These are phyloP conservation scores for Potentilla sterilis DNA, from an alignment of 306 rosid species.

Conservation along the genomic window DNA sequence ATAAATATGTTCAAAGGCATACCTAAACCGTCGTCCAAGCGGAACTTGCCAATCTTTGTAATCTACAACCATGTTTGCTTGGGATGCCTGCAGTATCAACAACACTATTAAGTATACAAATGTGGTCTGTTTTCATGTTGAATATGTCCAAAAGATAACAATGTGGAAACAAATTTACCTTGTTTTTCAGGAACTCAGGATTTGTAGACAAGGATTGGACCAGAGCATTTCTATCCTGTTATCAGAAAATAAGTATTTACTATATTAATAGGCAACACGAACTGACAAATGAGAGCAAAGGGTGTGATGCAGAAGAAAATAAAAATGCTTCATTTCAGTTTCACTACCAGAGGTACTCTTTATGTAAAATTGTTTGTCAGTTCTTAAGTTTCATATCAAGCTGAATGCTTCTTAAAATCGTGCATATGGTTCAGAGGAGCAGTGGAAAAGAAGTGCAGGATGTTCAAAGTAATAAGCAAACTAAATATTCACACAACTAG, in stretches of 20 bases:
- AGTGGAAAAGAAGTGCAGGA: not conserved
- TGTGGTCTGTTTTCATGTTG: not conserved
- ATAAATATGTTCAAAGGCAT: slow-evolving; percentile 26
- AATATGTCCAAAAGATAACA: slow-evolving; percentile 7
- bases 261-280: slow-evolving; percentile 9
- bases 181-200: slow-evolving; percentile 85
- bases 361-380: not conserved
- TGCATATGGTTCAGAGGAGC: not conserved
- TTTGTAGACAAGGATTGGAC: slow-evolving; percentile 82
- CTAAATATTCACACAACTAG: not conserved
- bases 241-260: slow-evolving; percentile 17
- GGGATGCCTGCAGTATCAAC: slow-evolving; percentile 65
- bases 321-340: not conserved
- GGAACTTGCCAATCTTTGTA: slow-evolving; percentile 98
- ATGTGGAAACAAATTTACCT: slow-evolving; percentile 41
- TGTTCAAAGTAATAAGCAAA: no score
- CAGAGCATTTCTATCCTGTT: slow-evolving; percentile 81
- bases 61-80: slow-evolving; percentile 72
- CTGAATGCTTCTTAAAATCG: not conserved
- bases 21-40: slow-evolving; percentile 97
- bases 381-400: not conserved
- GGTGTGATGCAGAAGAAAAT: not conserved
- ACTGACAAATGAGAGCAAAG: not conserved
- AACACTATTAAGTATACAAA: not conserved
- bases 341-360: not conserved